Conservation (phyloP, 1,139 yeast species). For the Yamadazyma oceani region DNA sequence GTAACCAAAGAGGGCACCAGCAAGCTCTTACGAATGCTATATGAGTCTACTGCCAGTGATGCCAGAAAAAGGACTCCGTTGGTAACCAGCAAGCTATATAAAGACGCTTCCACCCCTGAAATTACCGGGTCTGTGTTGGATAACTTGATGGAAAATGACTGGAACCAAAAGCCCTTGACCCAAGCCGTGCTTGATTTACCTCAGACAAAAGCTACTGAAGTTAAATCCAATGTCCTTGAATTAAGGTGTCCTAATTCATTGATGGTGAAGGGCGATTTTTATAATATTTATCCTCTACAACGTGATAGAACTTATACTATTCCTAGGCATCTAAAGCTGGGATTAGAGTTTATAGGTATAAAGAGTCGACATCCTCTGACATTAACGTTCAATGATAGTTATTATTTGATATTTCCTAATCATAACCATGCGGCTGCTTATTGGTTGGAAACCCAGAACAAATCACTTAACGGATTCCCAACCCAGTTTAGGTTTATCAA, state of each 20-base stretch:
- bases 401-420: slow-evolving; percentile 51
- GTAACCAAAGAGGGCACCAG: slow-evolving; percentile 2
- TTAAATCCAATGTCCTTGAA: slow-evolving; percentile 31
- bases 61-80: slow-evolving; percentile 28
- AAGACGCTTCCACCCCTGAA: slow-evolving; percentile 7
- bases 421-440: slow-evolving; percentile 52
- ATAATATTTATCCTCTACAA: slow-evolving; percentile 33
- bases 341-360: slow-evolving; percentile 34
- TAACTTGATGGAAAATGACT: slow-evolving; percentile 29
- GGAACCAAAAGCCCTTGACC: slow-evolving; percentile 30
- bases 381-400: slow-evolving; percentile 46
- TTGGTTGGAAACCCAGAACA: slow-evolving; percentile 46
- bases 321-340: slow-evolving; percentile 20
- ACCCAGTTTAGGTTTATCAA: slow-evolving; percentile 45
- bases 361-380: slow-evolving; percentile 50
- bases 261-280: slow-evolving; percentile 38
- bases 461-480: slow-evolving; percentile 51
- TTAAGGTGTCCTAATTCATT: slow-evolving; percentile 39
- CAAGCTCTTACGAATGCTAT: slow-evolving; percentile 6
- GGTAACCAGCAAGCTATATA: slow-evolving; percentile 28
- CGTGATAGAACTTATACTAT: slow-evolving; percentile 31
- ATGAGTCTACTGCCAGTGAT: slow-evolving; percentile 16
- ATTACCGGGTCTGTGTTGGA: slow-evolving; percentile 26
- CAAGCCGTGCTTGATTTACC: slow-evolving; percentile 27
- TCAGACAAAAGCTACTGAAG: slow-evolving; percentile 3